These are phyloP conservation scores for Incumbomyces lentus DNA, from an alignment of 2,329 filamentous ascomycete genomes.

Conservation along the genomic window DNA sequence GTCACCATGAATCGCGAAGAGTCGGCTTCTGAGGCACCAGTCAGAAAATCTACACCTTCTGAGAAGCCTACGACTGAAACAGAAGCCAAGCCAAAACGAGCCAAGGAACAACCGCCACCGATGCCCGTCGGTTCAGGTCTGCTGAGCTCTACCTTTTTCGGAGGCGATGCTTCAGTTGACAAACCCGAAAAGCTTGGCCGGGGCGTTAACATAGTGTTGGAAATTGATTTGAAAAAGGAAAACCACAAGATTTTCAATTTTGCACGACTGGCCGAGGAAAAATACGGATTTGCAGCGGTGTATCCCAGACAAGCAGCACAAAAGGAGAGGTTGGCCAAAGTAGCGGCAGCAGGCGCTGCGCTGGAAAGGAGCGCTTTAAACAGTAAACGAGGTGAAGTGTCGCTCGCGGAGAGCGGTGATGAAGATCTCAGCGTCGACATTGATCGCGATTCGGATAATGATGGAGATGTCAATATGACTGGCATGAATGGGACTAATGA, in stretches of 20 bases:
- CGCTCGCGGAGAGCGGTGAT: constrained; percentile 41
- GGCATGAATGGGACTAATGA: constrained; percentile 39
- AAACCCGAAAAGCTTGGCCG: constrained; percentile 32
- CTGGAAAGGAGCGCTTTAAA: constrained; percentile 50
- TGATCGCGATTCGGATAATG: constrained; percentile 53
- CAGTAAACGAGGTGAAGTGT: constrained; percentile 56
- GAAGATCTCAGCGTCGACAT: constrained; percentile 87
- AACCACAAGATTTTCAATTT: constrained; percentile 93
- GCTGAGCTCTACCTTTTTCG: constrained; percentile 52
- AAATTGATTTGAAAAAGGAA: constrained; percentile 68
- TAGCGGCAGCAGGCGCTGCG: constrained; percentile 78
- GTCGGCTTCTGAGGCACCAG: constrained; percentile 22
- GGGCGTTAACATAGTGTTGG: constrained; percentile 71
- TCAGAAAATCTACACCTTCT: constrained; percentile 25
- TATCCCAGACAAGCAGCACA: constrained; percentile 86
- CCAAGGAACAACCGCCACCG: constrained; percentile 48
- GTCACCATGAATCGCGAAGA: constrained; percentile 17
- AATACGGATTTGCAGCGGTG: constrained; percentile 87
- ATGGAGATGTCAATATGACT: constrained; percentile 35
- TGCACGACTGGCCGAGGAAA: constrained; percentile 82
- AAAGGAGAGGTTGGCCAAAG: constrained; percentile 73
- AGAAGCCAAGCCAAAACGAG: constrained; percentile 46
- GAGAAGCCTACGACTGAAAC: constrained; percentile 37
- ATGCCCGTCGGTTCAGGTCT: constrained; percentile 54
- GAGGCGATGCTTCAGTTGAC: constrained; percentile 37